phyloP scores from a whole-genome alignment of 148 eudicot genomes.

The Chenopodium formosanum region DNA sequence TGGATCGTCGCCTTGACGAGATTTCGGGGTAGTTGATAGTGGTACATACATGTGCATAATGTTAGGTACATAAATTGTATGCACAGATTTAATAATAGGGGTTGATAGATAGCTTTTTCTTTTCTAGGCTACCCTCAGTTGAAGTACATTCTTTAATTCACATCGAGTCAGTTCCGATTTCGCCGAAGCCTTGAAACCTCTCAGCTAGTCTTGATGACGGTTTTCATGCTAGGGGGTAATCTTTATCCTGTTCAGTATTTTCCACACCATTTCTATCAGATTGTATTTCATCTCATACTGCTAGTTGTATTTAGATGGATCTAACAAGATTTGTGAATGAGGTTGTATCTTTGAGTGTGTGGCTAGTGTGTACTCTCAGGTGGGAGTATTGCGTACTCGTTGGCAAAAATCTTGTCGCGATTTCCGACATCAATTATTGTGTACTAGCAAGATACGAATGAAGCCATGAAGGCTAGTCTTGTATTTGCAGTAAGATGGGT shows the following conservation, averaged over 20 bases:
- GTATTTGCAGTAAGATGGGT: not conserved
- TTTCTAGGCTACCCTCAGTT: slow-evolving; percentile 13
- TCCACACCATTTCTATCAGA: slow-evolving; percentile 4
- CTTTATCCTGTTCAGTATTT: slow-evolving; percentile 21
- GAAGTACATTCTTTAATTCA: slow-evolving; percentile 35
- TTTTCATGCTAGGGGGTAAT: slow-evolving; percentile 25
- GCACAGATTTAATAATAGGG: slow-evolving; percentile 32
- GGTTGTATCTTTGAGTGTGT: not conserved
- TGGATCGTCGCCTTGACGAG: slow-evolving; percentile 61
- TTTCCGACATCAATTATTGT: too few relatives aligned
- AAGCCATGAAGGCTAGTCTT: slow-evolving; percentile 1
- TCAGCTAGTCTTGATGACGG: slow-evolving; percentile 22
- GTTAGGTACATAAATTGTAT: slow-evolving; percentile 26
- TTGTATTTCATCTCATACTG: slow-evolving; percentile 7
- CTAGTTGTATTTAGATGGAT: not conserved
- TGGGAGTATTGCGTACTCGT: too few relatives aligned
- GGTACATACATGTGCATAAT: slow-evolving; percentile 34
- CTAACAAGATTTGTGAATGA: slow-evolving; percentile 1
- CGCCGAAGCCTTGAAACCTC: slow-evolving; percentile 21
- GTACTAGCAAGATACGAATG: not conserved
- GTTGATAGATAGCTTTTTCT: slow-evolving; percentile 13
- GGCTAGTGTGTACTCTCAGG: not conserved
- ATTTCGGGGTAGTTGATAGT: slow-evolving; percentile 22
- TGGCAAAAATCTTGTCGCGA: too few relatives aligned
- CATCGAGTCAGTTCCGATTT: slow-evolving; percentile 11